These are phyloP conservation scores for Chrysoporthe austroafricana DNA, from an alignment of 2,329 filamentous ascomycete species.

Conservation along the genomic window DNA sequence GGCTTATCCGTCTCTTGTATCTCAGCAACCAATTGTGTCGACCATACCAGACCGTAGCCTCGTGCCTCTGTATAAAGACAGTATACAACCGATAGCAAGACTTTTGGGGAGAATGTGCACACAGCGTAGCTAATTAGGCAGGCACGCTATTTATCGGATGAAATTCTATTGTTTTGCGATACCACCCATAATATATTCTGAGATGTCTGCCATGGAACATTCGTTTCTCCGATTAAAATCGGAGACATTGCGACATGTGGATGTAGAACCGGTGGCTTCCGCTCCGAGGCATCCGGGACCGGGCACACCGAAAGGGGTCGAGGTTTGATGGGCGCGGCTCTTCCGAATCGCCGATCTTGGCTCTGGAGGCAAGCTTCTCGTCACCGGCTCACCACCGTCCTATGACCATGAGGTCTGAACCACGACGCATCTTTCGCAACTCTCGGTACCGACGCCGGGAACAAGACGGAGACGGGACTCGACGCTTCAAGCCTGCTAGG, in stretches of 20 bases:
- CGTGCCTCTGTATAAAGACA: not conserved
- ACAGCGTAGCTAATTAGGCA: not conserved
- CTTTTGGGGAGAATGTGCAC: not conserved
- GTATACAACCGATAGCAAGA: not conserved
- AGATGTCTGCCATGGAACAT: not conserved
- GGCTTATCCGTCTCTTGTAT: not conserved
- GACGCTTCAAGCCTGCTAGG: not conserved
- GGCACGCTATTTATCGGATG: not conserved
- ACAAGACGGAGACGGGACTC: not conserved
- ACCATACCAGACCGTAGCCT: not conserved
- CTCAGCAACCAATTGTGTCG: not conserved
- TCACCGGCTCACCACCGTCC: not conserved
- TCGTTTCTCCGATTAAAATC: not conserved
- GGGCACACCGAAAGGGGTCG: not conserved
- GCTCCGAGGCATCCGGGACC: not conserved
- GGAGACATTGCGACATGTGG: not conserved
- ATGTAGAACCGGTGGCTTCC: not conserved
- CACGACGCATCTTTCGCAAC: not conserved
- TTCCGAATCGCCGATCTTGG: not conserved
- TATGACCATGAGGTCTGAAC: not conserved
- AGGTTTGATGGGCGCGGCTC: not conserved
- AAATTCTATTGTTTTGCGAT: not conserved
- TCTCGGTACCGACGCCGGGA: not conserved
- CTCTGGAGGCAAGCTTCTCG: not conserved
- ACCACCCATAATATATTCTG: not conserved